Evolutionary conservation across 176 grass and related monocot genomes (phyloP), one percentile per base, ranked within the genome.

Genomic region (Eragrostis nindensis): DNA sequence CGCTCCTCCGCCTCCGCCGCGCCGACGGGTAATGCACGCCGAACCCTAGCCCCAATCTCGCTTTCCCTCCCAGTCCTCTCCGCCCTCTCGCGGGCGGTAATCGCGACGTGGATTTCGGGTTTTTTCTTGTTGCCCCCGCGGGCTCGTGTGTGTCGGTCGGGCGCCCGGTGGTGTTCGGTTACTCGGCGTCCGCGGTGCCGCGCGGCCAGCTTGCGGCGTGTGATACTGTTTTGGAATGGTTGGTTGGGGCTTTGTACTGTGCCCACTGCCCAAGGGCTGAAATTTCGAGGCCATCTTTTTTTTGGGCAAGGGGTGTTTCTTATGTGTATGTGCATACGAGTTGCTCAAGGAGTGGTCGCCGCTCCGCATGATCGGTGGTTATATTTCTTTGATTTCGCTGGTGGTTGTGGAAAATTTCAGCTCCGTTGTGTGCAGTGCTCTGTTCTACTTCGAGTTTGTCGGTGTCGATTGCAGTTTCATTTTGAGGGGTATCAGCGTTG

Each of bases 21-120:
- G 8, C 80, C 25, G 25, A 68, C 29, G 8, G 85, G 79, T 82
- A 87, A 87, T 76, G 62, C n/a, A 21, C 55, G 1, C 24, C 2
- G 22, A 62, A 25, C 21, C 65, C 80, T 41, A 56, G 36, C 73
- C 21, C 44, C 0, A 5, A 18, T 36, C 2, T 53, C 22, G 4
- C 71, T 54, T 53, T 59, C 21, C 17, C 63, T 59, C 21, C 17
- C 18, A 3, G 1, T 3, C 10, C 18, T 45, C 41, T 3, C 42
- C 49, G 8, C 27, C 7, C 16, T 41, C 29, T 18, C 30, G 52
- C 64, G 15, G 52, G 52, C 26, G 64, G 43, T 2, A 16, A 19
- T 11, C 45, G 24, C 76, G 69, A 40, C 70, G 71, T 56, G 29
- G 49, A 49, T 81, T 60, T 47, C 29, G 38, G 18, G 10, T 0